These are phyloP conservation scores for Trichoderma arundinaceum DNA, from an alignment of 2,329 filamentous ascomycete species.

Conservation along the genomic window DNA sequence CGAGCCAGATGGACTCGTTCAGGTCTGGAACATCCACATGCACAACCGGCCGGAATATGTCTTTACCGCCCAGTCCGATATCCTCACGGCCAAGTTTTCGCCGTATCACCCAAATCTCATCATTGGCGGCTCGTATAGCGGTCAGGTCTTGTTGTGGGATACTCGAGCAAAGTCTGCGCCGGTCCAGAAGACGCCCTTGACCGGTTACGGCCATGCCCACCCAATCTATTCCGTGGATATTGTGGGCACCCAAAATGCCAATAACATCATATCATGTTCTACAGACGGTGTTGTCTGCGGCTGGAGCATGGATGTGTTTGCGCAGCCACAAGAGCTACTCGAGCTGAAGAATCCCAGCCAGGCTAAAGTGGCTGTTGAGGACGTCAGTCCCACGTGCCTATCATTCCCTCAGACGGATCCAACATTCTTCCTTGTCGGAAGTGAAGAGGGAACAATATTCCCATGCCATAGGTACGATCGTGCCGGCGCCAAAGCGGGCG, in stretches of 20 bases:
- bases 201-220: slow-evolving; percentile 92
- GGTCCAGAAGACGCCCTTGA: slow-evolving; percentile 94
- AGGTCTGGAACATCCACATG: slow-evolving; percentile 96
- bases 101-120: slow-evolving; percentile 97
- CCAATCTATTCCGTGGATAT: slow-evolving; percentile 95
- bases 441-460: slow-evolving; percentile 95
- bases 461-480: slow-evolving; percentile 97
- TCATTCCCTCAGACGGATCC: slow-evolving; percentile 94
- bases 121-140: slow-evolving; percentile 93
- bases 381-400: slow-evolving; percentile 92
- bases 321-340: slow-evolving; percentile 92
- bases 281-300: slow-evolving; percentile 96
- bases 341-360: slow-evolving; percentile 85
- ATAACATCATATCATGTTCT: slow-evolving; percentile 96
- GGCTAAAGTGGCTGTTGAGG: slow-evolving; percentile 78
- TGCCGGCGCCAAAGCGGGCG: slow-evolving; percentile 93
- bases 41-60: slow-evolving; percentile 94
- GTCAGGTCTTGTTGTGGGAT: slow-evolving; percentile 96
- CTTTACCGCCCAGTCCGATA: slow-evolving; percentile 94
- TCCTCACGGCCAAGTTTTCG: slow-evolving; percentile 96
- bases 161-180: slow-evolving; percentile 87
- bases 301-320: slow-evolving; percentile 98
- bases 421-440: slow-evolving; percentile 96
- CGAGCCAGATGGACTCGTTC: slow-evolving; percentile 89
- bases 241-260: slow-evolving; percentile 96